phyloP scores from a whole-genome alignment of 306 rosid genomes.

The Gastrolobium villosum region DNA sequence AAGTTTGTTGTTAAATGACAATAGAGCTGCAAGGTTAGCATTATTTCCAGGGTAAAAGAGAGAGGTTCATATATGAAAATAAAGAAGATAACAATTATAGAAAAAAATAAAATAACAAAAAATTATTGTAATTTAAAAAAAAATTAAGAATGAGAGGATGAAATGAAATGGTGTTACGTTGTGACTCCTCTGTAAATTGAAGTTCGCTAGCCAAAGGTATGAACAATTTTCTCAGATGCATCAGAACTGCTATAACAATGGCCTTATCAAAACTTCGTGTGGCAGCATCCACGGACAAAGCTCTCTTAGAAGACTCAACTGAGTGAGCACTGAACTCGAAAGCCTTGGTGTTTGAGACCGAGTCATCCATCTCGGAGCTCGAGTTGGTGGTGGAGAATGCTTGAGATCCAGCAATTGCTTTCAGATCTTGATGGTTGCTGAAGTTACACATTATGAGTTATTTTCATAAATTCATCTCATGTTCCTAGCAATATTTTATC shows the following conservation, averaged over 20 bases:
- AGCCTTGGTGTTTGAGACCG: conserved; percentile 53
- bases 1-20: background rate
- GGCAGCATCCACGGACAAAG: conserved; percentile 58
- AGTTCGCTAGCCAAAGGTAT: conserved; percentile 80
- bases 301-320: conserved; percentile 56
- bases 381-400: conserved; percentile 74
- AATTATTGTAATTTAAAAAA: background rate
- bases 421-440: conserved; percentile 64
- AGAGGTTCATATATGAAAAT: background rate
- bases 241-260: conserved; percentile 50
- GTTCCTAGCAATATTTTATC: no score
- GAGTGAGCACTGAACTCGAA: conserved; percentile 60
- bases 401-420: conserved; percentile 64
- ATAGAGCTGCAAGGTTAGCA: background rate
- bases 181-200: conserved; percentile 94
- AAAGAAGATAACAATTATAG: background rate
- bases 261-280: conserved; percentile 51
- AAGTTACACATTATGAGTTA: no score
- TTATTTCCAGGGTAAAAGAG: background rate
- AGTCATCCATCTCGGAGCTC: conserved; percentile 81
- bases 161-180: conserved; percentile 53
- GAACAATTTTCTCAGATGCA: conserved; percentile 57
- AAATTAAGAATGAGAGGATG: background rate
- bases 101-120: background rate
- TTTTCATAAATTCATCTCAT: no score